Evolutionary conservation across 768 basidiomycete genomes (phyloP), one percentile per base, ranked within the genome.

Genomic region (Leccinum variicolor): DNA sequence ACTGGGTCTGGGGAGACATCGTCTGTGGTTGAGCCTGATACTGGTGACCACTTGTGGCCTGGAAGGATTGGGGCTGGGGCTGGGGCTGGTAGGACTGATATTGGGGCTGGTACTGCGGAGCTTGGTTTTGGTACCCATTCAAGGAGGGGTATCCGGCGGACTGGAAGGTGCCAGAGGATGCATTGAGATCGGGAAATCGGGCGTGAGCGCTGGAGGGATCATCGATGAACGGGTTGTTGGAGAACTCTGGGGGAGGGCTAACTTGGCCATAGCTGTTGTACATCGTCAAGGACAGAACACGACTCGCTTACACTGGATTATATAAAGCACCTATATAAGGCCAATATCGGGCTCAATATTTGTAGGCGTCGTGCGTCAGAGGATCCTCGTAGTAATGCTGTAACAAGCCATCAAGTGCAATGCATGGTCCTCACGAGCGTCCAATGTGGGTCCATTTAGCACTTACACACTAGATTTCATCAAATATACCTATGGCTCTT

Each of bases 211-310:
- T 74, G 29, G 76, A 61, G 1, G 81, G 77, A 60, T 82, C 81
- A 49, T 79, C 75, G 65, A 84, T 74, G 72, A 91, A 90, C 0
- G 89, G 89, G 63, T 90, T 90, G 66, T 87, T 91, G 51, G 77
- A 75, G 49, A 76, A 66, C 9, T 74, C 74, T 11, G 46, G 13
- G 2, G 53, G 49, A 23, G 64, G 43, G 23, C 33, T 58, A 23
- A 49, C 21, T 29, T 75, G 46, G 15, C 71, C 73, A 60, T 79
- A 81, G 19, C 73, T 74, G 57, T 74, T 73, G 60, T 81, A 81
- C 80, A 72, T 71, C 63, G 52, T 63, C 49, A 47, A 60, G 54
- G 65, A 13, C 11, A 47, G 14, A 15, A 4, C 17, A 14, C 31
- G n/a, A 47, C 7, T 48, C 46, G 46, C 25, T 23, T 26, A 28